Evolutionary conservation across 805 yeast species (phyloP).

Genomic region (Alloascoidea hylecoeti): DNA sequence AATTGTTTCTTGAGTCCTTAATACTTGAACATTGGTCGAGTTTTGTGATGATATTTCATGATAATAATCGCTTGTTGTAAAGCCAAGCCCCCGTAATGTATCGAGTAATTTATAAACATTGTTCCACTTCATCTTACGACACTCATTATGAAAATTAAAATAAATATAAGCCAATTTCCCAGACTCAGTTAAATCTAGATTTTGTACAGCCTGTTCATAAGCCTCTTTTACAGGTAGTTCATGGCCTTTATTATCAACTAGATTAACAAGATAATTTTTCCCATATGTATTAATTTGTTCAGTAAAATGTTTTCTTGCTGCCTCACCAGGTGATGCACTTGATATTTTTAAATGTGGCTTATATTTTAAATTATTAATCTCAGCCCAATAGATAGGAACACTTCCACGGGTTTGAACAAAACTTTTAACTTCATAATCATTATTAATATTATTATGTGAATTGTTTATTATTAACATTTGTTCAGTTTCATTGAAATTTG

Average conservation of each 20-base stretch:
- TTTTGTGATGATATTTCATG: neutral
- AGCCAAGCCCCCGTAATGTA: constrained; percentile 38
- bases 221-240: constrained; percentile 66
- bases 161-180: constrained; percentile 45
- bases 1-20: constrained; percentile 34
- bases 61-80: constrained; percentile 28
- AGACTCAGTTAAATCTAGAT: constrained; percentile 24
- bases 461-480: constrained; percentile 39
- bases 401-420: constrained; percentile 73
- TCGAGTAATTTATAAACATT: constrained; percentile 54
- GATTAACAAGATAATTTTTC: constrained; percentile 54
- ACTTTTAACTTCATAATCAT: constrained; percentile 22
- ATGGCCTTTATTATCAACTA: constrained; percentile 68
- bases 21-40: neutral
- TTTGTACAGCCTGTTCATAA: constrained; percentile 47
- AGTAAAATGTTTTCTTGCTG: constrained; percentile 52
- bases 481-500: constrained; percentile 69
- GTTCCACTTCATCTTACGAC: constrained; percentile 72
- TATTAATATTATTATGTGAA: too few relatives aligned
- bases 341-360: constrained; percentile 48
- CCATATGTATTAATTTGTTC: constrained; percentile 49
- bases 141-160: constrained; percentile 82
- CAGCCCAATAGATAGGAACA: constrained; percentile 78
- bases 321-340: constrained; percentile 19
- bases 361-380: constrained; percentile 62